These are phyloP conservation scores for Kuraishia cidri DNA, from an alignment of 805 yeast species.

Conservation along the genomic window DNA sequence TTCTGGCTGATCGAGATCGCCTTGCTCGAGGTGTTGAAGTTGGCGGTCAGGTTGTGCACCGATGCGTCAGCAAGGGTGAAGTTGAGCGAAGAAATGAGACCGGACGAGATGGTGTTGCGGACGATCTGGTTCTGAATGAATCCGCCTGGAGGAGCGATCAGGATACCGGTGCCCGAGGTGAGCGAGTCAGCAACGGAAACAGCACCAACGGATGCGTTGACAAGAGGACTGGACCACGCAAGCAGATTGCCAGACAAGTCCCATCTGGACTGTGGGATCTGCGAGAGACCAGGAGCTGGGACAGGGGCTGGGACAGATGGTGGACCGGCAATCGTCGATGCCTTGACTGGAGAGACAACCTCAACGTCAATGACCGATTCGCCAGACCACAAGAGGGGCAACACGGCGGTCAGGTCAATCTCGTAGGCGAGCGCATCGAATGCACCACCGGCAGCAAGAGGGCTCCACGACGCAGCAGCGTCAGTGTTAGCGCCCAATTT, in stretches of 20 bases:
- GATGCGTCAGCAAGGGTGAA: slow-evolving; percentile 16
- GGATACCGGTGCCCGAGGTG: slow-evolving; percentile 12
- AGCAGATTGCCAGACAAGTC: slow-evolving; percentile 18
- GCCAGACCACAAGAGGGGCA: slow-evolving; percentile 19
- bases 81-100: slow-evolving; percentile 13
- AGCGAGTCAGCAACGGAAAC: slow-evolving; percentile 8
- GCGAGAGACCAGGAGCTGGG: slow-evolving; percentile 8
- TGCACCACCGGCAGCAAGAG: slow-evolving; percentile 18
- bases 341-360: slow-evolving; percentile 17
- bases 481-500: slow-evolving; percentile 7
- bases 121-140: slow-evolving; percentile 15
- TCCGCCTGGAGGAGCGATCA: slow-evolving; percentile 15
- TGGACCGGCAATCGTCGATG: slow-evolving; percentile 9
- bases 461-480: slow-evolving; percentile 12
- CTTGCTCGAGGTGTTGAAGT: slow-evolving; percentile 8
- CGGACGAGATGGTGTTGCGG: slow-evolving; percentile 9
- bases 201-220: slow-evolving; percentile 11
- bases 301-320: slow-evolving; percentile 13
- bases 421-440: slow-evolving; percentile 19
- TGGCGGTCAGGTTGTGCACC: slow-evolving; percentile 10
- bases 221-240: slow-evolving; percentile 14
- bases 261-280: slow-evolving; percentile 12
- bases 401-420: slow-evolving; percentile 16
- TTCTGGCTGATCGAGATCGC: slow-evolving; percentile 8
- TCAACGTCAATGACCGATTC: slow-evolving; percentile 13